Evolutionary conservation across 148 eudicot genomes (phyloP).

Genomic region (Rhododendron mucronatum): DNA sequence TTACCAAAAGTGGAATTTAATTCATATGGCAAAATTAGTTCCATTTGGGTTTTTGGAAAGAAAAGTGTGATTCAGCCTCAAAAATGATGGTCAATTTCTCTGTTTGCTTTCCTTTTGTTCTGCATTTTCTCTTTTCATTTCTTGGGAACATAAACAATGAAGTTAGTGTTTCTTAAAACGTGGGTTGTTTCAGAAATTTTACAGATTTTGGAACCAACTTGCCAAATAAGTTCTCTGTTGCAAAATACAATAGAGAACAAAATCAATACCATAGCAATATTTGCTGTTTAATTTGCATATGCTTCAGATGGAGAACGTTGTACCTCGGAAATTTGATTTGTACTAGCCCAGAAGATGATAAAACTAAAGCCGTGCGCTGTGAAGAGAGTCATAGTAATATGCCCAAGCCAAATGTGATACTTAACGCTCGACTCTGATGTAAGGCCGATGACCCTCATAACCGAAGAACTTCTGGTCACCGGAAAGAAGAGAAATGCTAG

Average conservation of each 20-base stretch:
- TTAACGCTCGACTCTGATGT: constrained; percentile 37
- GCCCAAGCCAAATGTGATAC: constrained; percentile 51
- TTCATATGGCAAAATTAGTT: too few relatives aligned
- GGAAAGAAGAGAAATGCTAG: constrained; percentile 43
- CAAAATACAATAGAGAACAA: background rate
- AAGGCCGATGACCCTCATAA: constrained; percentile 29
- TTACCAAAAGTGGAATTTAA: too few relatives aligned
- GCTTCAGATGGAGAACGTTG: background rate
- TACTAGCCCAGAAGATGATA: constrained; percentile 27
- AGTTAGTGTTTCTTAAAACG: too few relatives aligned
- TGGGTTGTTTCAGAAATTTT: background rate
- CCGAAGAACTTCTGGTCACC: constrained; percentile 34
- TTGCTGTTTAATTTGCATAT: background rate
- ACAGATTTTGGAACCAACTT: background rate
- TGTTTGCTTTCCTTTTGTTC: too few relatives aligned
- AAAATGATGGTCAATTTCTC: too few relatives aligned
- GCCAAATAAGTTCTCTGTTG: background rate
- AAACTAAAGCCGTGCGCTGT: constrained; percentile 35
- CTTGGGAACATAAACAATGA: background rate
- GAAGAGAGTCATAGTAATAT: constrained; percentile 37
- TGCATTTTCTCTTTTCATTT: too few relatives aligned
- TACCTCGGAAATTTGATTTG: constrained; percentile 26
- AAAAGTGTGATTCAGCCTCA: background rate
- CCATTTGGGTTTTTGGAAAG: background rate
- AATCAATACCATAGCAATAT: background rate